phyloP scores from a whole-genome alignment of 805 yeast genomes.

The Pichia scutulata region DNA sequence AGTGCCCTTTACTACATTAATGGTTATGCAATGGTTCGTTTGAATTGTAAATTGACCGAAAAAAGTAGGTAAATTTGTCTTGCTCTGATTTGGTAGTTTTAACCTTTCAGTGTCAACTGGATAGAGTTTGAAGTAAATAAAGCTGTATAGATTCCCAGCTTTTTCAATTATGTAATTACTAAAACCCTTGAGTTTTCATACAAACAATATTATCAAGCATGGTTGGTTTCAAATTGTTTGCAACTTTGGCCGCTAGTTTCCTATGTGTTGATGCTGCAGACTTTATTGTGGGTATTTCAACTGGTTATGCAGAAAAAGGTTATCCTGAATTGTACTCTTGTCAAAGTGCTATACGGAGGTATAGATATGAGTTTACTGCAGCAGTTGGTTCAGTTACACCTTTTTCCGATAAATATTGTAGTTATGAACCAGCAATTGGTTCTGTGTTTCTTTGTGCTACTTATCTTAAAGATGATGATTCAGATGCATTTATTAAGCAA shows the following conservation, averaged over 20 bases:
- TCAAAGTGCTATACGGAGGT: neutral
- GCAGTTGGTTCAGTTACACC: neutral
- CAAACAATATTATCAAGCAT: neutral
- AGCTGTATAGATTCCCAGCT: neutral
- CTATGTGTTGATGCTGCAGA: neutral
- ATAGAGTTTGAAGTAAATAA: neutral
- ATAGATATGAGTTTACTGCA: slow-evolving; percentile 9
- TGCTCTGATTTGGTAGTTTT: neutral
- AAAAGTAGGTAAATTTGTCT: too few species aligned
- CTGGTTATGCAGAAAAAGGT: neutral
- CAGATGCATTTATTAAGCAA: neutral
- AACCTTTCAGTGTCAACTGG: too few species aligned
- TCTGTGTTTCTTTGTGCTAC: slow-evolving; percentile 11
- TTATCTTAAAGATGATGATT: neutral
- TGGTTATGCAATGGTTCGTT: too few species aligned
- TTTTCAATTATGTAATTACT: too few species aligned
- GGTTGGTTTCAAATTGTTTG: neutral
- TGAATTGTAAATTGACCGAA: too few species aligned
- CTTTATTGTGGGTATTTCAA: neutral
- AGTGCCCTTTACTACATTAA: too few species aligned
- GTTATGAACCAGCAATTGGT: slow-evolving; percentile 16
- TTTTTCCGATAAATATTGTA: slow-evolving; percentile 5
- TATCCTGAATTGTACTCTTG: neutral
- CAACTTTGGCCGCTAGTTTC: neutral
- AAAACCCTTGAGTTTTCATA: too few species aligned